Base-by-base conservation (phyloP, 495 filamentous ascomycete species). In the Penicillium chermesinum region DNA sequence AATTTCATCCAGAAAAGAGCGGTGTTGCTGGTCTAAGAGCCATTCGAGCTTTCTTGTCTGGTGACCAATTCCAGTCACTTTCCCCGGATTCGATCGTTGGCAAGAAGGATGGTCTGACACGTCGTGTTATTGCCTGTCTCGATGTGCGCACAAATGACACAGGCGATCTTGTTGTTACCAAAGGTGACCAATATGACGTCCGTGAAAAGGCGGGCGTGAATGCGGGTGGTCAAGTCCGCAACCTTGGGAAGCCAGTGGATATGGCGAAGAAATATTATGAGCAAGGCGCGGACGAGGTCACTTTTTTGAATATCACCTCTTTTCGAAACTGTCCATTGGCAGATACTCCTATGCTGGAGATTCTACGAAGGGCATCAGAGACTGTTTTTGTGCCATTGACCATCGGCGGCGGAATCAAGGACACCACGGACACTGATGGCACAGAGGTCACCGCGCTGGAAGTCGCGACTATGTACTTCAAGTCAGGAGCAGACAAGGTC, bases 141-240 rank as follows among this genome's bases (percentile, higher is more conserved):
- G 93, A 98, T 63, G 93, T 98, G 21, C 86, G 93, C 7, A 81
- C 93, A n/a, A 97, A 98, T 63, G 94, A 98, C 63, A 73, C 86
- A 39, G 94, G 94, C 4, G 94, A 97, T 65, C 70, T 98, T 14
- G 94, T 98, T 0, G 93, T 98, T 13, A 98, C 93, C 4, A 98
- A 98, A 69, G 93, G 93, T 7, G 93, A 98, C 63, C 93, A 97
- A 59, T 98, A 98, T 68, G 93, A 98, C 59, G 93, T 98, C n/a
- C 85, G 93, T n/a, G 93, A 96, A 60, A 95, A 95, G 67, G 73
- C 64, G 44, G 71, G 66, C 9, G 60, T 67, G 15, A 59, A 74
- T 7, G 67, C 71, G n/a, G 81, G 77, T 41, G 83, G 89, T 16
- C 76, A 82, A 44, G 93, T 98, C 25, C 79, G 93, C 45, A 98